A percentile compares a stretch with the other conserved stretches of the same genome.
Evolutionary conservation across 495 filamentous ascomycete genomes (phyloP).

Genomic region (Achaetomiella virescens): DNA sequence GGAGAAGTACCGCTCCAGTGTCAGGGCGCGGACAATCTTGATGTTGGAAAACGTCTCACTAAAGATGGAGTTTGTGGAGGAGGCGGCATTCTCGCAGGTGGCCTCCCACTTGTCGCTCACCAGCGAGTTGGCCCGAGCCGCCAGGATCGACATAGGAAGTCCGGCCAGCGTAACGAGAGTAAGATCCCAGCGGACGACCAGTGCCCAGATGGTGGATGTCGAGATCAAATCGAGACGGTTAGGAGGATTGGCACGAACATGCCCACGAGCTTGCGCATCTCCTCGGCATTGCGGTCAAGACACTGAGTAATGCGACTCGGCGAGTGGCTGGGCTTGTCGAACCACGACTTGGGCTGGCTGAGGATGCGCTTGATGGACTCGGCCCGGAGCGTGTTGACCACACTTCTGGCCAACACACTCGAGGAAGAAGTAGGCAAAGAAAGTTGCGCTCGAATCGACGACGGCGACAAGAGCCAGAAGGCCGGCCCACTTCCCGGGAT

Average conservation of each 20-base stretch:
- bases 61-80: slow-evolving; percentile 52
- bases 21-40: slow-evolving; percentile 70
- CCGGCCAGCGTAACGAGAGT: slow-evolving; percentile 69
- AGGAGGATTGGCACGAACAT: slow-evolving; percentile 67
- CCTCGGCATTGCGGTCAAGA: slow-evolving; percentile 79
- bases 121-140: slow-evolving; percentile 55
- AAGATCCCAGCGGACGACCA: slow-evolving; percentile 71
- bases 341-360: slow-evolving; percentile 78
- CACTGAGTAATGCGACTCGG: slow-evolving; percentile 57
- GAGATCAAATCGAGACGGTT: slow-evolving; percentile 57
- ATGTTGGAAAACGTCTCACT: slow-evolving; percentile 79
- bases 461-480: slow-evolving; percentile 62
- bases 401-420: slow-evolving; percentile 70
- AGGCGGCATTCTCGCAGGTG: slow-evolving; percentile 54
- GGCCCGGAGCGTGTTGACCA: slow-evolving; percentile 65
- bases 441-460: slow-evolving; percentile 58
- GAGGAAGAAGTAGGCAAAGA: slow-evolving; percentile 60
- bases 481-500: slow-evolving; percentile 53
- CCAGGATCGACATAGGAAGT: slow-evolving; percentile 59
- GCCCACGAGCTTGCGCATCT: slow-evolving; percentile 75
- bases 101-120: slow-evolving; percentile 67
- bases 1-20: slow-evolving; percentile 69
- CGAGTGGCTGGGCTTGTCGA: slow-evolving; percentile 63
- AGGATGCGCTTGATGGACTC: slow-evolving; percentile 66
- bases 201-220: slow-evolving; percentile 66